Evolutionary conservation across 257 asterid genomes (phyloP), one percentile per base, ranked within the genome.

Genomic region (Salvia splendens): DNA sequence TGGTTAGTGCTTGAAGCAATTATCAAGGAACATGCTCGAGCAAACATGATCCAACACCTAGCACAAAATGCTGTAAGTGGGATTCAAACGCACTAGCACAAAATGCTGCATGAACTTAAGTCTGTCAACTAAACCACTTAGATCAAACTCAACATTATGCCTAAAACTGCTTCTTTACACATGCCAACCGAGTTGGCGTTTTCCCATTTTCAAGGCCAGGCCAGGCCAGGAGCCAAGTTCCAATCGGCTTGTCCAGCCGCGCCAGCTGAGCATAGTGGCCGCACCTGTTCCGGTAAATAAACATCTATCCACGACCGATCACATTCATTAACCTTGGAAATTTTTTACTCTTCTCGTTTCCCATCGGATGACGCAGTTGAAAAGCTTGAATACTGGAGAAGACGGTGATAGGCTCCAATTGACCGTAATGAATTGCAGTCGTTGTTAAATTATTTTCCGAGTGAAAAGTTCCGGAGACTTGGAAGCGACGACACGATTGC

Each of bases 151-250:
- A 24, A 24, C 30, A 24, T 24, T 2, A 24, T 24, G 30, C 30
- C 30, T 24, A 24, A 24, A 24, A 24, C 30, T 24, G 30, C 30
- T 24, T 1, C 30, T 24, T 24, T 24, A 24, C 30, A 24, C 30
- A 24, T 24, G 30, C 30, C 30, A 24, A 24, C 30, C 30, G 30
- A 24, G 30, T 24, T 24, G 30, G 30, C 30, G 30, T 24, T 24
- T 24, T 24, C 30, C 30, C 30, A 24, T 24, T 24, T 24, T 24
- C 30, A 24, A n/a, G n/a, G n/a, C n/a, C n/a, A n/a, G 98, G 98
- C 97, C 96, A 93, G 76, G 95, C 96, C 3, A 93, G 88, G 61
- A 93, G 87, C 97, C 97, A 89, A 32, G 96, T 89, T 55, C 98
- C 98, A 15, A 93, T 93, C 4, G 97, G 95, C 72, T 84, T 87